phyloP scores from a whole-genome alignment of 1,139 yeast species.

The Candida frijolesensis region DNA sequence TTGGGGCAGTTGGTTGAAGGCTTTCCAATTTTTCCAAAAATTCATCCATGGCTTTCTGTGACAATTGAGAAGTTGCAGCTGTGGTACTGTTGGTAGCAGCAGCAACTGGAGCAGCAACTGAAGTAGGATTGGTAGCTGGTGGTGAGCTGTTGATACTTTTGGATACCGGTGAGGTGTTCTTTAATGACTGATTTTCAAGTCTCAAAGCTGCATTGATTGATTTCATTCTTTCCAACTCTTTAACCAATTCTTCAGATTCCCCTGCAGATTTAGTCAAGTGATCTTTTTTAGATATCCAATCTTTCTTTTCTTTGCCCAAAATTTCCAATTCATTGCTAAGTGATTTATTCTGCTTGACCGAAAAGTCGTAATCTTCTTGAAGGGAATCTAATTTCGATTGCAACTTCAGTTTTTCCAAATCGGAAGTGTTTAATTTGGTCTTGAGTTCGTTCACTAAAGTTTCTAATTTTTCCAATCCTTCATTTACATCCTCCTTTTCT shows the following conservation, averaged over 20 bases:
- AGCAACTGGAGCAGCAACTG: conserved; percentile 1
- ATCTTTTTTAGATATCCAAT: conserved; percentile 15
- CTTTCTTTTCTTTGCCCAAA: conserved; percentile 19
- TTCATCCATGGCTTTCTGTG: conserved; percentile 22
- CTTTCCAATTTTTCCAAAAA: conserved; percentile 34
- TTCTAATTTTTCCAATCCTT: conserved; percentile 17
- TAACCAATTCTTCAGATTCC: conserved; percentile 15
- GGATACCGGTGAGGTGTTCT: conserved; percentile 18
- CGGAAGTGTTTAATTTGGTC: conserved; percentile 12
- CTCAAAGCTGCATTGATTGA: conserved; percentile 38
- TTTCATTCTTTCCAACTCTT: conserved; percentile 31
- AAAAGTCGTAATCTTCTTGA: conserved; percentile 27
- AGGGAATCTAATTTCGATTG: conserved; percentile 22
- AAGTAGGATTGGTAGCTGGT: conserved; percentile 11
- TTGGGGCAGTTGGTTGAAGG: conserved; percentile 18
- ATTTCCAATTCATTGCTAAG: conserved; percentile 27
- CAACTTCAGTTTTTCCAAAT: conserved; percentile 21
- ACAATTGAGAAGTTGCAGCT: conserved; percentile 4
- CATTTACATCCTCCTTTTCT: conserved; percentile 1
- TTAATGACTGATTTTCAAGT: conserved; percentile 43
- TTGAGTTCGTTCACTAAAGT: conserved; percentile 18
- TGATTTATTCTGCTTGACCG: conserved; percentile 24
- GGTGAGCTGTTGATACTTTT: conserved; percentile 6
- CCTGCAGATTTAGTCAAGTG: conserved; percentile 10
- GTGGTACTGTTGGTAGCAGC: conserved; percentile 3